Conservation (phyloP, 352 stramenopile genomes). For the Ophiocytium majus region DNA sequence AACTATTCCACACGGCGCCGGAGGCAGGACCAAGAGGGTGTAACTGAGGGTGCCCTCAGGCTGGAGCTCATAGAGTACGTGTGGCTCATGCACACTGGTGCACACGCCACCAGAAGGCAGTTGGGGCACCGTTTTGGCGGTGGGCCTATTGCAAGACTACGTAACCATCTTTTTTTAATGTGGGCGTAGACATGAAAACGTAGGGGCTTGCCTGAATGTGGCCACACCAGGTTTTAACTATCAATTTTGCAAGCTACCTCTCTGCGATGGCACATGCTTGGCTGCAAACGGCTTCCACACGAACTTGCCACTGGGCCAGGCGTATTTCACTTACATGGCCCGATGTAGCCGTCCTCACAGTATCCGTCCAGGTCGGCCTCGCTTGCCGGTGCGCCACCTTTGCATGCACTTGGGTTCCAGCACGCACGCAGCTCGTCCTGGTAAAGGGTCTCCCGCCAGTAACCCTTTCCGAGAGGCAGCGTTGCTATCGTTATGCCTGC, state of each 20-base stretch:
- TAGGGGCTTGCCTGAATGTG: background rate
- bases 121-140: too few relatives aligned
- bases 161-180: background rate
- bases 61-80: background rate
- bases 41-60: background rate
- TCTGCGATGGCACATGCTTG: background rate
- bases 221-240: background rate
- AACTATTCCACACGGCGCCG: background rate
- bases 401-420: background rate
- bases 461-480: background rate
- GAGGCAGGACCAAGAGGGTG: background rate
- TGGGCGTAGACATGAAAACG: background rate
- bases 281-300: background rate
- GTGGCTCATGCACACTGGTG: background rate
- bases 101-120: too few relatives aligned
- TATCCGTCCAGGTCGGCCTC: background rate
- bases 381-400: background rate
- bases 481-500: background rate
- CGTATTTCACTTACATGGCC: slow-evolving; percentile 19
- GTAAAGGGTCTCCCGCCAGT: background rate
- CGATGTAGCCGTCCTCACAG: background rate
- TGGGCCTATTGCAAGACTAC: background rate
- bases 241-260: background rate
- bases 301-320: background rate
- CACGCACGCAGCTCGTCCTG: background rate